Base-by-base conservation (phyloP, 2,329 filamentous ascomycete genomes). In the Talaromyces funiculosus region DNA sequence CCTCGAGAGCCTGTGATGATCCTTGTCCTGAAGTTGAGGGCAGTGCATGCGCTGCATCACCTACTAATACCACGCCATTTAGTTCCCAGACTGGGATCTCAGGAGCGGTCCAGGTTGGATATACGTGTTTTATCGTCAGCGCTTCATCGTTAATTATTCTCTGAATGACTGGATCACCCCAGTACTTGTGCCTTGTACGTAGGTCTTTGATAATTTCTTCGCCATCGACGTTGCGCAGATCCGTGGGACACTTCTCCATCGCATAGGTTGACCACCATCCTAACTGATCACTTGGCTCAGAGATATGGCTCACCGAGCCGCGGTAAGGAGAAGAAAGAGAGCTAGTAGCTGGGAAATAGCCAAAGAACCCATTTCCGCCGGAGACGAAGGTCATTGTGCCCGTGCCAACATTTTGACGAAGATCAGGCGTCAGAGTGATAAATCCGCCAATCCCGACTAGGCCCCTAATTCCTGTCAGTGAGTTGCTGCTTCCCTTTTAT, bases 31-130 rank as follows among this genome's bases (percentile, higher is more conserved):
- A 79, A 5, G 78, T 80, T 0, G 83, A 77, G 2, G 81, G 78
- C 59, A 85, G 72, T 0, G 82, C 82, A 69, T 86, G 83, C 0
- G 82, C 82, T 2, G 82, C 82, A 67, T 86, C 83, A 3, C 83
- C 84, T 2, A 85, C 70, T 1, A 86, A 69, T 4, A 86, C 73
- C 2, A 84, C 75, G 0, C 80, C 73, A 9, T 78, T 71, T 5
- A 73, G 69, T 20, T 75, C 72, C 81, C 81, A 84, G 18, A 71
- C 73, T 9, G 78, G 77, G 2, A 84, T 71, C 18, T 72, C 67
- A 0, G 80, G 79, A 1, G 76, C 77, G 0, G 78, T 78, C 74
- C 77, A 83, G 0, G 76, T 78, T 3, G 81, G 81, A 57, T 78
- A 82, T 53, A 82, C 73, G 33, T 70, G 75, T 45, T 78, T 68